Conservation (phyloP, 805 yeast genomes). For the Schwanniomyces pseudopolymorphus region DNA sequence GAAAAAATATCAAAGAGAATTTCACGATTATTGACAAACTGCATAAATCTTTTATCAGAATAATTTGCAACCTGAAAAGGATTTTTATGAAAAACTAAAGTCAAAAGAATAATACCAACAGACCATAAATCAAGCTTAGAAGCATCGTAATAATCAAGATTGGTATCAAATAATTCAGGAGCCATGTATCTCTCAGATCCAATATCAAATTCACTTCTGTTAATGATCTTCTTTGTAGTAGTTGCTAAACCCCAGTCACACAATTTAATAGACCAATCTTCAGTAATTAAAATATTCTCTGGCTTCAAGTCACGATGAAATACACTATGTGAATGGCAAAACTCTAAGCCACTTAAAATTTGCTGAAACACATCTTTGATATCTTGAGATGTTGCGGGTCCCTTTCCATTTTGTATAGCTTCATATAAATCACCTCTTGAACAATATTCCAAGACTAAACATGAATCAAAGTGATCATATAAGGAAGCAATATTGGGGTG, state of each 20-base stretch:
- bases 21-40: slow-evolving; percentile 85
- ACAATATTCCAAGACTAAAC: slow-evolving; percentile 71
- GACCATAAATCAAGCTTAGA: slow-evolving; percentile 89
- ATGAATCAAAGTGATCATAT: slow-evolving; percentile 52
- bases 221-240: slow-evolving; percentile 52
- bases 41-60: slow-evolving; percentile 77
- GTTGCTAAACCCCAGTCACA: slow-evolving; percentile 65
- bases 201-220: slow-evolving; percentile 63
- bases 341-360: slow-evolving; percentile 49
- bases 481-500: slow-evolving; percentile 48
- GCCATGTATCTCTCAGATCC: slow-evolving; percentile 95
- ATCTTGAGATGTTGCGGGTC: slow-evolving; percentile 59
- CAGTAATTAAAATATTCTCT: slow-evolving; percentile 52
- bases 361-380: slow-evolving; percentile 55
- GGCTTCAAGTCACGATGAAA: slow-evolving; percentile 61
- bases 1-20: slow-evolving; percentile 90
- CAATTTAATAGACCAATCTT: slow-evolving; percentile 56
- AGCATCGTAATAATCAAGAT: slow-evolving; percentile 66
- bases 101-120: slow-evolving; percentile 76
- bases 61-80: slow-evolving; percentile 83
- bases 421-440: slow-evolving; percentile 86
- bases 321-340: slow-evolving; percentile 48
- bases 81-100: slow-evolving; percentile 82
- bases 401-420: slow-evolving; percentile 63
- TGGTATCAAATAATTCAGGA: slow-evolving; percentile 77